These are phyloP conservation scores for Colletotrichum filicis DNA, from an alignment of 2,329 filamentous ascomycete species.

Conservation along the genomic window DNA sequence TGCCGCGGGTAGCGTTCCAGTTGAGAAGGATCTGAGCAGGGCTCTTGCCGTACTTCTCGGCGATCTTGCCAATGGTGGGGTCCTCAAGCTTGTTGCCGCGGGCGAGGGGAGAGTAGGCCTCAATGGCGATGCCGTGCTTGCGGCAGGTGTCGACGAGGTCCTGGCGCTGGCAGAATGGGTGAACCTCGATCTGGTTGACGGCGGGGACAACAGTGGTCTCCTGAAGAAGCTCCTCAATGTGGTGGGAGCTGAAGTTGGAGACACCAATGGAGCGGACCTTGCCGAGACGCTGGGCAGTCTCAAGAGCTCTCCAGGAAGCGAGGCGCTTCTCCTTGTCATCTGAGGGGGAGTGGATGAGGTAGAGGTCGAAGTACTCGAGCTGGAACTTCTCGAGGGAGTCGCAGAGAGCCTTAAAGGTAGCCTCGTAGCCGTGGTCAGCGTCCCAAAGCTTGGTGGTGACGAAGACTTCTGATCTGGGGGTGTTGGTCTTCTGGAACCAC, in stretches of 20 bases:
- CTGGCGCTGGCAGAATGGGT: conserved; percentile 67
- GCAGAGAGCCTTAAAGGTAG: conserved; percentile 49
- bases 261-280: conserved; percentile 59
- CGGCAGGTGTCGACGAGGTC: conserved; percentile 65
- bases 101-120: conserved; percentile 52
- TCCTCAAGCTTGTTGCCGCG: conserved; percentile 65
- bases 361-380: conserved; percentile 63
- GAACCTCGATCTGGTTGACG: conserved; percentile 70
- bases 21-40: conserved; percentile 69
- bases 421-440: conserved; percentile 43
- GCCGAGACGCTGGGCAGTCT: conserved; percentile 42
- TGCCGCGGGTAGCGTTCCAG: conserved; percentile 67
- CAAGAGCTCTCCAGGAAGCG: conserved; percentile 49
- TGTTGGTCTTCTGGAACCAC: conserved; percentile 42
- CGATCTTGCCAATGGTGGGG: conserved; percentile 62
- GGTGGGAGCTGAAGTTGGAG: conserved; percentile 46
- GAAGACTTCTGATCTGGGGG: conserved; percentile 48
- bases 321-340: conserved; percentile 72
- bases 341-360: conserved; percentile 71
- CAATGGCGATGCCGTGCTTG: conserved; percentile 72
- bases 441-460: conserved; percentile 52
- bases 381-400: conserved; percentile 57
- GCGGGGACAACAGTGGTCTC: conserved; percentile 59
- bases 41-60: conserved; percentile 64
- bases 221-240: conserved; percentile 48